Conservation (phyloP, 2,329 filamentous ascomycete genomes). For the Acarospora socialis region DNA sequence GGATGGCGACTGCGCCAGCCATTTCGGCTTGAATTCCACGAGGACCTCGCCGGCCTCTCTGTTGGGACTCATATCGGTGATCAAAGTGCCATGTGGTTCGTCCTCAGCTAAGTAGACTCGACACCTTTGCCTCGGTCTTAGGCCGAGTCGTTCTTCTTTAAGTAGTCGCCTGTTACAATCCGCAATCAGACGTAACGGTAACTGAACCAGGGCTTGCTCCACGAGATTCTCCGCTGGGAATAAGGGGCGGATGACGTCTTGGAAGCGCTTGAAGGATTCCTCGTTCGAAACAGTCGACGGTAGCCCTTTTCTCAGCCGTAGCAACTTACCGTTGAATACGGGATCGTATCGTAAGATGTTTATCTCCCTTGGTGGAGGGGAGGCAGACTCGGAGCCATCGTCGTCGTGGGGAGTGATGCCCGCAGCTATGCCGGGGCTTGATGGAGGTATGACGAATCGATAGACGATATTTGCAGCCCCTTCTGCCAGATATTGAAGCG, state of each 20-base stretch:
- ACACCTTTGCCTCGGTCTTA: slow-evolving; percentile 34
- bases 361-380: slow-evolving; percentile 8
- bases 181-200: slow-evolving; percentile 30
- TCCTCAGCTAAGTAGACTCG: slow-evolving; percentile 39
- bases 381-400: slow-evolving; percentile 1
- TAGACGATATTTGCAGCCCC: slow-evolving; percentile 69
- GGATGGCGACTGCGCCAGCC: slow-evolving; percentile 61
- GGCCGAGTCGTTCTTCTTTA: slow-evolving; percentile 29
- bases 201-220: slow-evolving; percentile 38
- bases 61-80: slow-evolving; percentile 55
- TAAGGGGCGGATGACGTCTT: slow-evolving; percentile 38
- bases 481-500: slow-evolving; percentile 40
- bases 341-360: slow-evolving; percentile 7
- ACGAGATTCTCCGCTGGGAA: slow-evolving; percentile 42
- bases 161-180: slow-evolving; percentile 41
- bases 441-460: slow-evolving; percentile 34
- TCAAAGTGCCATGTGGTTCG: slow-evolving; percentile 50
- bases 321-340: slow-evolving; percentile 23
- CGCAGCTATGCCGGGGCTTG: slow-evolving; percentile 15
- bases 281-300: slow-evolving; percentile 30
- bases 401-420: slow-evolving; percentile 17
- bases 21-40: slow-evolving; percentile 79
- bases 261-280: slow-evolving; percentile 27
- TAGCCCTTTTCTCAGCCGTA: slow-evolving; percentile 47
- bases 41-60: slow-evolving; percentile 31